These are phyloP conservation scores for Elsinoe arachidis DNA, from an alignment of 2,329 filamentous ascomycete genomes.

Conservation along the genomic window DNA sequence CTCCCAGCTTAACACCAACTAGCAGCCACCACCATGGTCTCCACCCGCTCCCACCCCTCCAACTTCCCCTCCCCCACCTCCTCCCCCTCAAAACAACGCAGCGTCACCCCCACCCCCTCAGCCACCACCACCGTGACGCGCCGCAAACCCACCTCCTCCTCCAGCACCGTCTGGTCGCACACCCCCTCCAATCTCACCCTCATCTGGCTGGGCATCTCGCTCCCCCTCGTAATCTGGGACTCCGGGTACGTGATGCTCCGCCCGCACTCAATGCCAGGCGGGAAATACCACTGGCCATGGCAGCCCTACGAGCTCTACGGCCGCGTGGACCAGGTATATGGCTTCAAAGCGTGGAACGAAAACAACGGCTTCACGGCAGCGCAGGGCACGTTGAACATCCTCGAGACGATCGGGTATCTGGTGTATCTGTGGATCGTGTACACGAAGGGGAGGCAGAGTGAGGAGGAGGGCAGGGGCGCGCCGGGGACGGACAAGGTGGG, in stretches of 20 bases:
- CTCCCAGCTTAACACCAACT: background rate
- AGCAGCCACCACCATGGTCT: conserved; percentile 39
- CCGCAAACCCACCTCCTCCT: background rate
- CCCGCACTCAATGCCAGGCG: conserved; percentile 74
- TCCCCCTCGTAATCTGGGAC: conserved; percentile 78
- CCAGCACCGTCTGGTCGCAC: conserved; percentile 44
- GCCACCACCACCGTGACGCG: conserved; percentile 7
- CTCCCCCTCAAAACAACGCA: conserved; percentile 17
- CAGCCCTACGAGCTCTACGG: conserved; percentile 74
- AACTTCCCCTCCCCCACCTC: conserved; percentile 36
- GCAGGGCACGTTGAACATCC: conserved; percentile 59
- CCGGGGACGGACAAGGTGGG: conserved; percentile 35
- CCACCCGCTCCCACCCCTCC: conserved; percentile 46
- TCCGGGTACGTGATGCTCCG: conserved; percentile 68
- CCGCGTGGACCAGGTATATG: conserved; percentile 71
- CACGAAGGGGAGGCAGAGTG: conserved; percentile 28
- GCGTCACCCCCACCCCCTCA: conserved; percentile 6
- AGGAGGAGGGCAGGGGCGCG: conserved; percentile 30
- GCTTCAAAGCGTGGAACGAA: conserved; percentile 60
- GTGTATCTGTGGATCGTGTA: conserved; percentile 52
- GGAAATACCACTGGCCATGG: conserved; percentile 63
- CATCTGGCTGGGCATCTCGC: conserved; percentile 63
- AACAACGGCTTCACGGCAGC: conserved; percentile 68
- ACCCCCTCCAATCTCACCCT: conserved; percentile 52
- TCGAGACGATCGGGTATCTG: conserved; percentile 59